Evolutionary conservation across 2,329 filamentous ascomycete species (phyloP).

Genomic region (Diaporthe eres): DNA sequence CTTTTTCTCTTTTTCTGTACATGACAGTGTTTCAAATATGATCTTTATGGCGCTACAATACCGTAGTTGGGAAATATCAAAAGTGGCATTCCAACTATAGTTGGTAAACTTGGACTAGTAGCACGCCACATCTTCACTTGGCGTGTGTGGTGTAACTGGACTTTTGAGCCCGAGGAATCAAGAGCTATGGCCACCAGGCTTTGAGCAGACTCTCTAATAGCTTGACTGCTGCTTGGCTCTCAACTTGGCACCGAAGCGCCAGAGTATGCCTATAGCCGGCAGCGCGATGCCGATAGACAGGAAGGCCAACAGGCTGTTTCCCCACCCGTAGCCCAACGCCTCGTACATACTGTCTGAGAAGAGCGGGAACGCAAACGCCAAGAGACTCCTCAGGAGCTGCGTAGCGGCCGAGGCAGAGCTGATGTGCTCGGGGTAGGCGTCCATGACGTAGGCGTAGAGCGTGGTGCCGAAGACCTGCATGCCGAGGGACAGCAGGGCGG

Average conservation of each 20-base stretch:
- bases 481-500: constrained; percentile 51
- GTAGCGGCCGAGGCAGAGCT: constrained; percentile 62
- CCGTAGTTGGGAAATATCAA: too few relatives aligned
- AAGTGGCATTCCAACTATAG: too few relatives aligned
- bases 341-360: constrained; percentile 60
- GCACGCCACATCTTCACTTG: background rate
- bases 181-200: too few relatives aligned
- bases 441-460: constrained; percentile 57
- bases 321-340: constrained; percentile 55
- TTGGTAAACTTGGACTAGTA: too few relatives aligned
- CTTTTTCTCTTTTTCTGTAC: too few relatives aligned
- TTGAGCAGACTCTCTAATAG: background rate
- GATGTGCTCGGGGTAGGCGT: constrained; percentile 62
- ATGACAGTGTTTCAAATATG: too few relatives aligned
- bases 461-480: constrained; percentile 39
- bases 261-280: constrained; percentile 57
- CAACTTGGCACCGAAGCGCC: constrained; percentile 55
- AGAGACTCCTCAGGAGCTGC: constrained; percentile 60
- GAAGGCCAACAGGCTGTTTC: constrained; percentile 56
- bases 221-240: constrained; percentile 46
- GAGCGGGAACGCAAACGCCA: constrained; percentile 64
- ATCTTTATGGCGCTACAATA: too few relatives aligned
- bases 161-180: too few relatives aligned
- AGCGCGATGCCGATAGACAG: constrained; percentile 48
- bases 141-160: too few relatives aligned